These are phyloP conservation scores for Botrytis porri DNA, from an alignment of 2,329 filamentous ascomycete species.

Conservation along the genomic window DNA sequence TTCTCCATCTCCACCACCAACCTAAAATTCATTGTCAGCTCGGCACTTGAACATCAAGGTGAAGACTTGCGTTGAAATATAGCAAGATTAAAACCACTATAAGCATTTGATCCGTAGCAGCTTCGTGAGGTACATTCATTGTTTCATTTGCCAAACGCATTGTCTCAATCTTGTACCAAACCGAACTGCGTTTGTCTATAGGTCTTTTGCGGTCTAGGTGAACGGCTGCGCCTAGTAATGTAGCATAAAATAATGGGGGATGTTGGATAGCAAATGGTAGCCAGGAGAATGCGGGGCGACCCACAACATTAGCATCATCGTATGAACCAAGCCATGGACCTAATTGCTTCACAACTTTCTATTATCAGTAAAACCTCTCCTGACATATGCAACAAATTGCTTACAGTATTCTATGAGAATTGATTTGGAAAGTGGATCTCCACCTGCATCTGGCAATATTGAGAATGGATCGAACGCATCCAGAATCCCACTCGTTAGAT, in stretches of 20 bases:
- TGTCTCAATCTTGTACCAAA: constrained; percentile 28
- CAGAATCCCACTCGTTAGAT: not conserved
- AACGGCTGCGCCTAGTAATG: constrained; percentile 27
- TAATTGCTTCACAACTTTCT: constrained; percentile 21
- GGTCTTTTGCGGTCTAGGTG: constrained; percentile 25
- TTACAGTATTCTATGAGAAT: constrained; percentile 16
- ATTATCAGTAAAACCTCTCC: not conserved
- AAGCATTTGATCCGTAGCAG: constrained; percentile 29
- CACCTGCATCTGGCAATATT: constrained; percentile 1
- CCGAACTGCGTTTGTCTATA: constrained; percentile 21
- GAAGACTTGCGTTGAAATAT: constrained; percentile 27
- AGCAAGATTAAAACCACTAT: constrained; percentile 28
- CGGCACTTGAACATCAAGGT: not conserved
- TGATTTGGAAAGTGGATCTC: constrained; percentile 12
- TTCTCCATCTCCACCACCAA: constrained; percentile 23
- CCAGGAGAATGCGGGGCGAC: constrained; percentile 23
- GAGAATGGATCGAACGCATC: constrained; percentile 16
- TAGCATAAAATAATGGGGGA: constrained; percentile 29
- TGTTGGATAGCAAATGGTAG: constrained; percentile 25
- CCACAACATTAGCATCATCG: constrained; percentile 20
- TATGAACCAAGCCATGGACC: constrained; percentile 26
- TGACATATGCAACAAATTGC: not conserved
- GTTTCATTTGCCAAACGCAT: constrained; percentile 29
- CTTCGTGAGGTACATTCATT: constrained; percentile 22
- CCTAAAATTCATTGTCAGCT: constrained; percentile 18